phyloP scores from a whole-genome alignment of 768 basidiomycete genomes.

The Rhizopogon vinicolor region DNA sequence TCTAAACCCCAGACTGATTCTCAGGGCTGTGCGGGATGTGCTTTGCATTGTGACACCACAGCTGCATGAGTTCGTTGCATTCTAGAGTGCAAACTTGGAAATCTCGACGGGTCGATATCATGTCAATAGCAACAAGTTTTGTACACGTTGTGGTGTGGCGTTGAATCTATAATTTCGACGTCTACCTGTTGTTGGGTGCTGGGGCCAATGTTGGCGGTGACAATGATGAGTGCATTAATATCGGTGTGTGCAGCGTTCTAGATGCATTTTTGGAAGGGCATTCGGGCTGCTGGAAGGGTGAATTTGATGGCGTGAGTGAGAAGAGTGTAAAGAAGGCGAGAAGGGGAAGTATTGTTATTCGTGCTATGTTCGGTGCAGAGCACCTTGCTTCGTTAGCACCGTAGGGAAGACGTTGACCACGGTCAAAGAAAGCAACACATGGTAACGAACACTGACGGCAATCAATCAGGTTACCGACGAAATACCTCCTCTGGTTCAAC shows the following conservation, averaged over 20 bases:
- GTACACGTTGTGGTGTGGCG: slow-evolving; percentile 81
- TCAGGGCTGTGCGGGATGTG: too few relatives aligned
- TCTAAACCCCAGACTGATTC: too few relatives aligned
- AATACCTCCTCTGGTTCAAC: too few relatives aligned
- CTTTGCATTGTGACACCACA: too few relatives aligned
- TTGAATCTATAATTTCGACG: slow-evolving; percentile 91
- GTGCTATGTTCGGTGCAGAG: background rate
- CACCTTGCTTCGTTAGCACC: background rate
- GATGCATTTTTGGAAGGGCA: slow-evolving; percentile 81
- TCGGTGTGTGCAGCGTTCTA: slow-evolving; percentile 93
- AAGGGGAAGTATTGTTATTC: slow-evolving; percentile 6
- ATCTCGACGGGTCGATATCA: too few relatives aligned
- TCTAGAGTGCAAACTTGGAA: too few relatives aligned
- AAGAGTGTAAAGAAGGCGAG: slow-evolving; percentile 26
- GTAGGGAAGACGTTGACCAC: background rate
- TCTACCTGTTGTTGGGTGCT: slow-evolving; percentile 80
- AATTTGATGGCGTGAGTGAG: slow-evolving; percentile 76
- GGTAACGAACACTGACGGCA: too few relatives aligned
- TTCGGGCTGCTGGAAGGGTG: slow-evolving; percentile 60
- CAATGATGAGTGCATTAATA: slow-evolving; percentile 88
- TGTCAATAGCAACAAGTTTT: too few relatives aligned
- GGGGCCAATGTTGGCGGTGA: slow-evolving; percentile 87
- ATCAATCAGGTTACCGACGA: too few relatives aligned
- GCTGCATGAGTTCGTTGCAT: too few relatives aligned
- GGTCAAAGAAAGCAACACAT: background rate